These are phyloP conservation scores for Spergularia azorica DNA, from an alignment of 179 eudicot genomes.

Conservation along the genomic window DNA sequence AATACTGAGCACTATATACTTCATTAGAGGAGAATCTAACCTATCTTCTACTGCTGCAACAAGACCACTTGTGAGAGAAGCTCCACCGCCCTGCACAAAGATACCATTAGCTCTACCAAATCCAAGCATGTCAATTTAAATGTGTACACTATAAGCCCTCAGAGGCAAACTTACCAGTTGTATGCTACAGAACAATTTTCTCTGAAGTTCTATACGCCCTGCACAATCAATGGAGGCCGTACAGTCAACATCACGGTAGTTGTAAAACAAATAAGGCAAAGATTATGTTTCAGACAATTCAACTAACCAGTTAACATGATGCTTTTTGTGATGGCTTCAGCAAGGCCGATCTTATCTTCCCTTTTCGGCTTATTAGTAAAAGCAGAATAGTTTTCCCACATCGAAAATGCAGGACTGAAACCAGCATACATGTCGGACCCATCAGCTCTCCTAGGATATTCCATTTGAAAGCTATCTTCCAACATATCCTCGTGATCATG, in stretches of 20 bases:
- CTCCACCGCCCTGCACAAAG: conserved; percentile 75
- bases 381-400: conserved; percentile 76
- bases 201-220: conserved; percentile 96
- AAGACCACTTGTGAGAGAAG: conserved; percentile 77
- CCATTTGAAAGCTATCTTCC: conserved; percentile 82
- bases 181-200: conserved; percentile 95
- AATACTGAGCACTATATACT: conserved; percentile 15
- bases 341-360: conserved; percentile 89
- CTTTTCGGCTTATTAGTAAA: conserved; percentile 61
- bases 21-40: conserved; percentile 34
- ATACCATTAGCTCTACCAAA: conserved; percentile 19
- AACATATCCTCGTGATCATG: conserved; percentile 91
- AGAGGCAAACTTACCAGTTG: conserved; percentile 69
- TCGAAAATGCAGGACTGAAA: conserved; percentile 55
- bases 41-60: conserved; percentile 92
- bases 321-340: conserved; percentile 96
- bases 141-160: background rate
- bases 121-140: conserved; percentile 6
- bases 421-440: conserved; percentile 64
- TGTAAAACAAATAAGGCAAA: background rate
- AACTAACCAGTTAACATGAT: conserved; percentile 77
- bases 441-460: conserved; percentile 73
- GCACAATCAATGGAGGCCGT: conserved; percentile 23
- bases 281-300: conserved; percentile 1
- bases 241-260: background rate